Evolutionary conservation across 805 yeast genomes (phyloP).

Genomic region (Blastobotrys peoriensis): DNA sequence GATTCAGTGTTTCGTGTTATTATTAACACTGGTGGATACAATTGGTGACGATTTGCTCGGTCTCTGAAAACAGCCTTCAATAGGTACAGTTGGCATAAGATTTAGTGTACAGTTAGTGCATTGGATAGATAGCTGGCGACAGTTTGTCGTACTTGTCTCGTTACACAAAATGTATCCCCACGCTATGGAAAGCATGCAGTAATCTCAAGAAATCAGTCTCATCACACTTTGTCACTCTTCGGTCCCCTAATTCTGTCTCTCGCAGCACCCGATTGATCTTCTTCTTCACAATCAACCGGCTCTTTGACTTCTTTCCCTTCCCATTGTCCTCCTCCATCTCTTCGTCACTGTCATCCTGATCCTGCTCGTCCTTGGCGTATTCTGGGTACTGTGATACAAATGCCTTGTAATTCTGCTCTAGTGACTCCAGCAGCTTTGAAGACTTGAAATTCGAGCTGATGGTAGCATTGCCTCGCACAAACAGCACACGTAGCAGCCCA

Average conservation of each 20-base stretch:
- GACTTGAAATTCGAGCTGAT: slow-evolving; percentile 90
- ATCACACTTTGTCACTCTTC: slow-evolving; percentile 90
- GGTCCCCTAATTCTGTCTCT: slow-evolving; percentile 75
- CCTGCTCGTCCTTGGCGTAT: slow-evolving; percentile 31
- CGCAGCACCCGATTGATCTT: slow-evolving; percentile 68
- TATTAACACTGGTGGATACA: too few relatives aligned
- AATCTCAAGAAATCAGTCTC: slow-evolving; percentile 84
- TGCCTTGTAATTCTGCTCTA: slow-evolving; percentile 84
- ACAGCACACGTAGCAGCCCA: slow-evolving; percentile 83
- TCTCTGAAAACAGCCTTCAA: neutral
- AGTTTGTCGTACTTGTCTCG: too few relatives aligned
- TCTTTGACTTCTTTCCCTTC: slow-evolving; percentile 7
- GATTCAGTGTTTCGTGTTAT: too few relatives aligned
- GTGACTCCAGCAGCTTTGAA: slow-evolving; percentile 65
- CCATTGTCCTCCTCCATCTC: slow-evolving; percentile 31
- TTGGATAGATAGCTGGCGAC: too few relatives aligned
- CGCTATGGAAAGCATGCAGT: slow-evolving; percentile 90
- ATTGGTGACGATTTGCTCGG: too few relatives aligned
- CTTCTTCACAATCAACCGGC: slow-evolving; percentile 47
- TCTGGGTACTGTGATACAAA: slow-evolving; percentile 46
- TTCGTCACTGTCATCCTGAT: slow-evolving; percentile 30
- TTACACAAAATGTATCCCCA: slow-evolving; percentile 91
- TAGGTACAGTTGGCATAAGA: slow-evolving; percentile 12
- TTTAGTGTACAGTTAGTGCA: too few relatives aligned
- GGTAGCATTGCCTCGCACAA: slow-evolving; percentile 89